These are phyloP conservation scores for Paraconiothyrium sp. DNA, from an alignment of 2,329 filamentous ascomycete species.

Conservation along the genomic window DNA sequence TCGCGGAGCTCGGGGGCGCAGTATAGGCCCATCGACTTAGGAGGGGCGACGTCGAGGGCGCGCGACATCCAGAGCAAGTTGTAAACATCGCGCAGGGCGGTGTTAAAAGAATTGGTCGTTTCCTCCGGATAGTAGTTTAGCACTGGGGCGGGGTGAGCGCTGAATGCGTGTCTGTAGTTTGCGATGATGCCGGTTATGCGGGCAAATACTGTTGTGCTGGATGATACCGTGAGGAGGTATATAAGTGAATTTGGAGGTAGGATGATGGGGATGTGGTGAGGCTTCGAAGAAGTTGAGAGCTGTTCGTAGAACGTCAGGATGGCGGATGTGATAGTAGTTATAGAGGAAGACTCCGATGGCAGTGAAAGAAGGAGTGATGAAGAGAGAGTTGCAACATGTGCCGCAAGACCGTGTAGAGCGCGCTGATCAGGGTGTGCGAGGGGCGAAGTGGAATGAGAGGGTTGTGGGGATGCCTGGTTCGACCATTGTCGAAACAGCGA, in stretches of 20 bases:
- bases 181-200: conserved; percentile 75
- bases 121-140: conserved; percentile 44
- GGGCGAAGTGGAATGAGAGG: conserved; percentile 18
- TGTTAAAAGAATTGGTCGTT: conserved; percentile 73
- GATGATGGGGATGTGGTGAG: conserved; percentile 66
- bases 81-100: conserved; percentile 86
- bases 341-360: conserved; percentile 27
- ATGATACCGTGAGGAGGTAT: conserved; percentile 75
- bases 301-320: conserved; percentile 75
- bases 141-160: conserved; percentile 63
- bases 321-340: conserved; percentile 58
- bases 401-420: conserved; percentile 43
- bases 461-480: conserved; percentile 43
- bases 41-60: conserved; percentile 66
- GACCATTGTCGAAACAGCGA: conserved; percentile 68
- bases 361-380: conserved; percentile 43
- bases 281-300: conserved; percentile 54
- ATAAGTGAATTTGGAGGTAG: conserved; percentile 74
- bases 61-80: conserved; percentile 82
- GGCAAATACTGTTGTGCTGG: conserved; percentile 70
- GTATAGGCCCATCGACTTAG: conserved; percentile 65
- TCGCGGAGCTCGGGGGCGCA: conserved; percentile 58
- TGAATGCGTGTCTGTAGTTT: conserved; percentile 77
- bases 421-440: conserved; percentile 52
- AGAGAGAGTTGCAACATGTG: conserved; percentile 44